Evolutionary conservation across 202 grass and related monocot genomes (phyloP).

Genomic region (Bolboschoenoplectus hybrid): DNA sequence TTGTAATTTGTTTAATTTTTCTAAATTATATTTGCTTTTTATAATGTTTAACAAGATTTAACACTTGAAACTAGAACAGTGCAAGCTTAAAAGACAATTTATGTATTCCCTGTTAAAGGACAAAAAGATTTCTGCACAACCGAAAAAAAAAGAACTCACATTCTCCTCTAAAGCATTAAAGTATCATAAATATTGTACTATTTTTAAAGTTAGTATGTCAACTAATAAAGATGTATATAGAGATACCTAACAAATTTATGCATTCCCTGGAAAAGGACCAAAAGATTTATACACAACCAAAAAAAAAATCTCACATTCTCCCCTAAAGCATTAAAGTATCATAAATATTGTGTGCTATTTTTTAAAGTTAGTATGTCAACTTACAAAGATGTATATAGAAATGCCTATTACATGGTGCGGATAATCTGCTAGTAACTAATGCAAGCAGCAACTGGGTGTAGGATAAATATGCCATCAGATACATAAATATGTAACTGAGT

Average conservation of each 20-base stretch:
- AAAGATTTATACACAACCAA: not conserved
- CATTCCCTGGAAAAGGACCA: not conserved
- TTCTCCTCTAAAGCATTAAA: not conserved
- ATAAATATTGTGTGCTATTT: not conserved
- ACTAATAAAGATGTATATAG: conserved; percentile 10
- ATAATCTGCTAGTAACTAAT: not conserved
- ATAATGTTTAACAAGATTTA: not conserved
- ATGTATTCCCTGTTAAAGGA: not conserved
- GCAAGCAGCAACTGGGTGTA: not conserved
- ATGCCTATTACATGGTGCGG: not conserved
- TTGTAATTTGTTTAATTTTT: not conserved
- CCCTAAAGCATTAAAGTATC: not conserved
- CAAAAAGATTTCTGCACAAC: not conserved
- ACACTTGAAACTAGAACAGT: conserved; percentile 6
- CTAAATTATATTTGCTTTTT: not conserved
- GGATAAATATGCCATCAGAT: not conserved
- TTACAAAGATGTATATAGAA: conserved; percentile 12
- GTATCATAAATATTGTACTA: not conserved
- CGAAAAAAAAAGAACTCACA: not conserved
- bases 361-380: not conserved
- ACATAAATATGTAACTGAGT: not conserved
- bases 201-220: not conserved
- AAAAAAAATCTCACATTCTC: not conserved
- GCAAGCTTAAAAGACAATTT: conserved; percentile 9
- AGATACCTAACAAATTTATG: not conserved